Percentiles rank a stretch among this genome's conserved stretches.
Conservation (phyloP, 495 filamentous ascomycete species). For the Hypoxylon perforatum region DNA sequence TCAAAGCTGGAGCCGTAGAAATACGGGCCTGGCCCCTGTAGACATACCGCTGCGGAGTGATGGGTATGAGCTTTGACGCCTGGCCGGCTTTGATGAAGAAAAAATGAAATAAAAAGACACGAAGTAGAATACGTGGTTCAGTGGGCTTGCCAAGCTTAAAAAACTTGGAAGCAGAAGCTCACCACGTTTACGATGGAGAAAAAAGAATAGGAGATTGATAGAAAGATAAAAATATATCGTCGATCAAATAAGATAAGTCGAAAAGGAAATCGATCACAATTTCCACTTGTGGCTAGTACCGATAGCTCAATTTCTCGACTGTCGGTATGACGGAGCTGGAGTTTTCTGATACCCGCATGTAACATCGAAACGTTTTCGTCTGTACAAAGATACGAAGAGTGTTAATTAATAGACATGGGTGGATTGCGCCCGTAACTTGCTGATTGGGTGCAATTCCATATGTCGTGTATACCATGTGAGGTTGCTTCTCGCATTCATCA, state of each 20-base stretch:
- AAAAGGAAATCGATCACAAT: background rate
- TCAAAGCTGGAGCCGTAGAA: no score
- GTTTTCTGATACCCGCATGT: slow-evolving; percentile 16
- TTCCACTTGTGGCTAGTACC: slow-evolving; percentile 8
- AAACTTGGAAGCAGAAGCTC: slow-evolving; percentile 4
- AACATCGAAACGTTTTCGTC: slow-evolving; percentile 8
- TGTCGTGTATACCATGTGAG: background rate
- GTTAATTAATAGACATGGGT: background rate
- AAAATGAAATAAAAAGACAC: slow-evolving; percentile 4
- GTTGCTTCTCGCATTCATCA: background rate
- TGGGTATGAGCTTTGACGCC: slow-evolving; percentile 24
- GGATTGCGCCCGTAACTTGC: background rate
- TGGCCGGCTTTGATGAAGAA: slow-evolving; percentile 14
- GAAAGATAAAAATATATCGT: slow-evolving; percentile 13
- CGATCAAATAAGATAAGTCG: slow-evolving; percentile 8
- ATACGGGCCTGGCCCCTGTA: slow-evolving; percentile 13
- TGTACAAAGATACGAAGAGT: background rate
- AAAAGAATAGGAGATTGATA: background rate
- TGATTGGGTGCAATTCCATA: slow-evolving; percentile 3
- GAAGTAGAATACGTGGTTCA: background rate
- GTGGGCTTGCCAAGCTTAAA: slow-evolving; percentile 1
- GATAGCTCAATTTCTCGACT: background rate
- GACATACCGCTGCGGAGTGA: slow-evolving; percentile 10
- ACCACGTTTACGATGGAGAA: slow-evolving; percentile 8
- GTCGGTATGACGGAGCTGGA: slow-evolving; percentile 16